Evolutionary conservation across 2,329 filamentous ascomycete genomes (phyloP), one percentile per base, ranked within the genome.

Genomic region (Coccinonectria pachysandricola): DNA sequence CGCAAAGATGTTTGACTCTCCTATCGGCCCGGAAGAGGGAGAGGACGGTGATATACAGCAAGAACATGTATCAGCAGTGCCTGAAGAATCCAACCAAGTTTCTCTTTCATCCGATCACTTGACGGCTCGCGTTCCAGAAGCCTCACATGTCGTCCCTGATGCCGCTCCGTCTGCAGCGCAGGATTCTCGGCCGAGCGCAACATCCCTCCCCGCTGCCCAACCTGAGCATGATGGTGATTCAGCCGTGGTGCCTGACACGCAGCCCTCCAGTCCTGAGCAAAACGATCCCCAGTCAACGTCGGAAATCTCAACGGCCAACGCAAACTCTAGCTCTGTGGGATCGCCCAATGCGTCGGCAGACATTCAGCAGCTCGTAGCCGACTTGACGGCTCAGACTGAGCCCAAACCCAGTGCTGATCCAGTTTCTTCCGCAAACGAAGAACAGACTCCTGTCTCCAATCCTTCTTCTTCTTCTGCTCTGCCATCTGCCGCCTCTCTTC

Each of bases 1-100:
- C 52, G 59, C 61, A 42, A 65, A 60, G 46, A 62, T 55, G 19
- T 64, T 65, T 57, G 60, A 67, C 49, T 67, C 65, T 31, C 59
- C 62, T 30, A 53, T 54, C 43, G 53, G 43, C 23, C 40, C 48
- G 23, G 50, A 55, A 30, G 48, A 53, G 34, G 49, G 41, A 35
- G 55, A 48, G 33, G 50, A 51, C 35, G 52, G 48, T 40, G 48
- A 53, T 46, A 45, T 46, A 35, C 38, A 40, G 37, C 44, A 43
- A 45, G 52, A 48, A 43, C 47, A 60, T 64, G 55, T 65, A 64
- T 56, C 60, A 52, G 53, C 58, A 43, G 51, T 55, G 41, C 49
- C 46, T 32, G 45, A 43, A 56, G 50, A 60, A 56, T 58, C 56
- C 52, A 60, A 56, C 49, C 46, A 50, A 49, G 44, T 51, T 53